Evolutionary conservation across 2,329 filamentous ascomycete species (phyloP).

Genomic region (Immersiporthe knoxdaviesiana): DNA sequence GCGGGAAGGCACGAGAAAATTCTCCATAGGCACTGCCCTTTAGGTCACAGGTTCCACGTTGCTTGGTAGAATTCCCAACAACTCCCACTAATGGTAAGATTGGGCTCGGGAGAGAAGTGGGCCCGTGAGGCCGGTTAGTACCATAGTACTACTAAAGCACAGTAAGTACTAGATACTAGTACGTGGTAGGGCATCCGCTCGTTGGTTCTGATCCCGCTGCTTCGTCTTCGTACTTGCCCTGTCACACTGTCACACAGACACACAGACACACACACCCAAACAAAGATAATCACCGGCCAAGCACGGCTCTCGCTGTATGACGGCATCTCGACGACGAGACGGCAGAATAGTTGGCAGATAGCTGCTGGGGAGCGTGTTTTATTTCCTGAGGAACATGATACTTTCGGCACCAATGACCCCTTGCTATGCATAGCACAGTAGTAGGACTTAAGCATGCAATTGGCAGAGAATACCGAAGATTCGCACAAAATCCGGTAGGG

Average conservation of each 20-base stretch:
- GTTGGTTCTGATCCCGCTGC: not conserved
- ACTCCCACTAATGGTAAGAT: not conserved
- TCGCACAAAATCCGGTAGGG: not conserved
- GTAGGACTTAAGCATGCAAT: not conserved
- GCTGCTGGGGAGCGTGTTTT: fast-evolving
- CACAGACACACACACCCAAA: too few species aligned
- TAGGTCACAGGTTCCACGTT: not conserved
- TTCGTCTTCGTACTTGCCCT: not conserved
- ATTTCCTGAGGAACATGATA: not conserved
- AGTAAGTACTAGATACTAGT: not conserved
- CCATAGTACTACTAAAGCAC: too few species aligned
- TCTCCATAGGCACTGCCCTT: not conserved
- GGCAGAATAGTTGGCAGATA: not conserved
- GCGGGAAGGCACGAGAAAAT: not conserved
- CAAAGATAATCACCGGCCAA: not conserved
- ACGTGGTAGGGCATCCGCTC: not conserved
- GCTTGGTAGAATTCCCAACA: not conserved
- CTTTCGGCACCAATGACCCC: not conserved
- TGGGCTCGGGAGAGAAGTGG: not conserved
- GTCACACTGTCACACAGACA: not conserved
- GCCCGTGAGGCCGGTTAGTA: not conserved
- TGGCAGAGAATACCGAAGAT: not conserved
- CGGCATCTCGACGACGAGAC: not conserved
- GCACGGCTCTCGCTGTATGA: not conserved
- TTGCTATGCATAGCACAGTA: not conserved